Evolutionary conservation across 345 rosid species (phyloP).

Genomic region (Linum lewisii): DNA sequence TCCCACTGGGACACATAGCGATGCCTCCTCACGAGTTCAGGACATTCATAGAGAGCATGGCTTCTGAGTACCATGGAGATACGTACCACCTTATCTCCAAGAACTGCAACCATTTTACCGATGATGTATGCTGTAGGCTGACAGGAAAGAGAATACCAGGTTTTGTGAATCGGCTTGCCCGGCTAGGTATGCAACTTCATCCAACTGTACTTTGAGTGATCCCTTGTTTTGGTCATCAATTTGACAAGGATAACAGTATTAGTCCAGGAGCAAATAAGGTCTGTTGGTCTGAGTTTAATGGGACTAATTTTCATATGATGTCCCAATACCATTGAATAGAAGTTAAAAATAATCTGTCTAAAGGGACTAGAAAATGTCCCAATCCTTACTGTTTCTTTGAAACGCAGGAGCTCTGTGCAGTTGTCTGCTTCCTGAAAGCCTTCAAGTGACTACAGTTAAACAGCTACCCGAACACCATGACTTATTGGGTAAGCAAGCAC

Average conservation of each 20-base stretch:
- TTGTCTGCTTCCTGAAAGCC: constrained; percentile 75
- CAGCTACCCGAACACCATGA: constrained; percentile 52
- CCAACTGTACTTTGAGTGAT: too few species aligned
- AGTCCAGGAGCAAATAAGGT: too few species aligned
- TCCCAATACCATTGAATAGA: not conserved
- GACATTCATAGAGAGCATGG: constrained; percentile 45
- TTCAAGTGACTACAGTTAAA: constrained; percentile 62
- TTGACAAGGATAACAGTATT: too few species aligned
- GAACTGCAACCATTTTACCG: constrained; percentile 76
- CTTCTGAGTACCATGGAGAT: constrained; percentile 75
- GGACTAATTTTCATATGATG: not conserved
- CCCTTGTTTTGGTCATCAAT: too few species aligned
- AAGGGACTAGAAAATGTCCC: not conserved
- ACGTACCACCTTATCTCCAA: constrained; percentile 68
- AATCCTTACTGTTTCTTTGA: not conserved
- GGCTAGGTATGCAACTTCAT: constrained; percentile 35
- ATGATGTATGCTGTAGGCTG: constrained; percentile 47
- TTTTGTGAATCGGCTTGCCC: constrained; percentile 75
- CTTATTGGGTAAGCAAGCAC: constrained; percentile 23
- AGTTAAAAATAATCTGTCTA: not conserved
- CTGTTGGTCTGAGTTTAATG: too few species aligned
- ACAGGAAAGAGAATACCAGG: constrained; percentile 51
- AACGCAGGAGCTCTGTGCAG: constrained; percentile 51
- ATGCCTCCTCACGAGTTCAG: constrained; percentile 47
- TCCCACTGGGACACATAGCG: constrained; percentile 32